Base-by-base conservation (phyloP, 768 basidiomycete species). In the Cystobasidiopsis lactophilus region DNA sequence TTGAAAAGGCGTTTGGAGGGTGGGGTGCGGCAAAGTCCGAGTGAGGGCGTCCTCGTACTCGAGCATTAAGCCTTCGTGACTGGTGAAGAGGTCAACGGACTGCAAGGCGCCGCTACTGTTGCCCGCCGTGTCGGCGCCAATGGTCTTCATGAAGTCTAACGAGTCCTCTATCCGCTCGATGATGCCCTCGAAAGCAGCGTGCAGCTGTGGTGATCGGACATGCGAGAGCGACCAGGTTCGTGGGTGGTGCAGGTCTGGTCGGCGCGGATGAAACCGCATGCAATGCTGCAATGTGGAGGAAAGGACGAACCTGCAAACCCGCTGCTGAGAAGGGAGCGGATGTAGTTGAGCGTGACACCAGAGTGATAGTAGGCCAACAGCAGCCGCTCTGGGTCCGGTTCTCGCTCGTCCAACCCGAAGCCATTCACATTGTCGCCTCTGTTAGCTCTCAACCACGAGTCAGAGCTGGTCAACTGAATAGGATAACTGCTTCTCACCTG, bases 401-500 rank as follows among this genome's bases (percentile, higher is more conserved):
- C 78, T 39, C 93, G 78, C 58, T 91, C 83, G 50, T 77, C 72
- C 2, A 75, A 69, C 4, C 80, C 80, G 60, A 37, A 48, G 1
- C 88, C 85, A 60, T 98, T 96, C 41, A 98, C 79, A 61, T 91
- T 96, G 69, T 98, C 91, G 14, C 93, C 93, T 59, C 91, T 86
- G 62, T 30, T 52, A 40, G 0, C 14, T 4, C 10, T 38, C 29
- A 3, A 38, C 14, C 13, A 46, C n/a, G 2, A 13, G n/a, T 26
- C 40, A 37, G 5, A 4, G 3, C 33, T 30, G 5, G 31, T 5
- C 27, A 29, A 49, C 23, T 24, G 19, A 31, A 18, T 26, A 21
- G 13, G 29, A 5, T 31, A 30, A 1, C 33, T n/a, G 66, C 0
- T n/a, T n/a, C 74, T 18, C 52, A 83, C 85, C 85, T 74, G 66